Conservation (phyloP, 257 asterid species). For the Thymus quinquecostatus region DNA sequence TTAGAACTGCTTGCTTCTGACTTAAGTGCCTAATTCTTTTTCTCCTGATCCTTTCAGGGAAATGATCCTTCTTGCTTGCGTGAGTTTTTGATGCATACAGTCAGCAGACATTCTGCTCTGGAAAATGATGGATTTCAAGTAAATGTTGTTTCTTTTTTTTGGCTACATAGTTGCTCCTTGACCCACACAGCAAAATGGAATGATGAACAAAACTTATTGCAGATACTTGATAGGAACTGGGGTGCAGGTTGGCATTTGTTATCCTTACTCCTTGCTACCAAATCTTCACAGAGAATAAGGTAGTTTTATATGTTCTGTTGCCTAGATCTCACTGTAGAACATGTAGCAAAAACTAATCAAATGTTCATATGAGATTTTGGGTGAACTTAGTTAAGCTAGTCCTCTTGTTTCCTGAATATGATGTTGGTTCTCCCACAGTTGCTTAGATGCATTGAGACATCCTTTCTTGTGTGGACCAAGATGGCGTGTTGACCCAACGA, state of each 20-base stretch:
- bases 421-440: conserved; percentile 50
- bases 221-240: conserved; percentile 95
- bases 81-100: conserved; percentile 72
- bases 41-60: conserved; percentile 52
- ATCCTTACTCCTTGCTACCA: conserved; percentile 81
- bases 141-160: conserved; percentile 31
- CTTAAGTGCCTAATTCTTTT: conserved; percentile 14
- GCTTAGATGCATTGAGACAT: conserved; percentile 92
- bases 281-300: conserved; percentile 82
- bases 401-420: conserved; percentile 13
- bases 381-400: conserved; percentile 24
- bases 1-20: conserved; percentile 25
- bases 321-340: conserved; percentile 1
- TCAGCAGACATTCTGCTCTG: conserved; percentile 56
- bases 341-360: background rate
- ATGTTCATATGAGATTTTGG: conserved; percentile 7
- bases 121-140: conserved; percentile 83
- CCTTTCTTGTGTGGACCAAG: conserved; percentile 98
- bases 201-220: conserved; percentile 41
- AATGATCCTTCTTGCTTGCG: conserved; percentile 93
- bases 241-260: conserved; percentile 99
- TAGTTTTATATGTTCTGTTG: conserved; percentile 24
- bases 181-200: conserved; percentile 25
- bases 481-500: conserved; percentile 86
- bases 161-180: conserved; percentile 7